Conservation (phyloP, 2,329 filamentous ascomycete genomes). For the Paecilomyces sp. region DNA sequence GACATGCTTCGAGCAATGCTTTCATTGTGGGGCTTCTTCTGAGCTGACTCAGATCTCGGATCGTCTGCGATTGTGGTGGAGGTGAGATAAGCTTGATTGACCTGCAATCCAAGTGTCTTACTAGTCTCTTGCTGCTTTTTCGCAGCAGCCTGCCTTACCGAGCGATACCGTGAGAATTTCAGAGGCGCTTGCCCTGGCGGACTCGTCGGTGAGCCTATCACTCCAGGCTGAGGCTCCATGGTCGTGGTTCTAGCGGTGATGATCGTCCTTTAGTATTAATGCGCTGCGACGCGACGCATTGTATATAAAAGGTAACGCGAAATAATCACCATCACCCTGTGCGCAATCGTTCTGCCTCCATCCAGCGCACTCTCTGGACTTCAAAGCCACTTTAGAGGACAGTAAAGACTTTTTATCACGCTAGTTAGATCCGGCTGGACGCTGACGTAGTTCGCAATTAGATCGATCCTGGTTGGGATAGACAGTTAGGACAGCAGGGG, state of each 20-base stretch:
- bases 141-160: slow-evolving; percentile 42
- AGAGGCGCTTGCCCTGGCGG: slow-evolving; percentile 11
- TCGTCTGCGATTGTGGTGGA: slow-evolving; percentile 2
- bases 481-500: neutral
- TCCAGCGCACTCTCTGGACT: neutral
- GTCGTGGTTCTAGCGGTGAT: slow-evolving; percentile 6
- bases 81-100: slow-evolving; percentile 2
- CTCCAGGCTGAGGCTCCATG: slow-evolving; percentile 14
- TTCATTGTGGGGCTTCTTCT: slow-evolving; percentile 9
- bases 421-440: neutral
- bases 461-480: neutral
- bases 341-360: neutral
- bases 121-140: slow-evolving; percentile 20
- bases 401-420: neutral
- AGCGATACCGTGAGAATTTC: slow-evolving; percentile 54
- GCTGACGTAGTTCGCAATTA: neutral
- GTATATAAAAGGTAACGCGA: neutral
- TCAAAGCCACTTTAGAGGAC: neutral
- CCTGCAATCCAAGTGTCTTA: slow-evolving; percentile 3
- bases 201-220: slow-evolving; percentile 1
- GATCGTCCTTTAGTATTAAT: neutral
- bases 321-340: neutral
- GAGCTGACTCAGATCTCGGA: neutral
- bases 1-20: slow-evolving; percentile 29
- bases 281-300: neutral